Evolutionary conservation across 2,329 filamentous ascomycete species (phyloP), one percentile per base, ranked within the genome.

Genomic region (Penicillium sp.): DNA sequence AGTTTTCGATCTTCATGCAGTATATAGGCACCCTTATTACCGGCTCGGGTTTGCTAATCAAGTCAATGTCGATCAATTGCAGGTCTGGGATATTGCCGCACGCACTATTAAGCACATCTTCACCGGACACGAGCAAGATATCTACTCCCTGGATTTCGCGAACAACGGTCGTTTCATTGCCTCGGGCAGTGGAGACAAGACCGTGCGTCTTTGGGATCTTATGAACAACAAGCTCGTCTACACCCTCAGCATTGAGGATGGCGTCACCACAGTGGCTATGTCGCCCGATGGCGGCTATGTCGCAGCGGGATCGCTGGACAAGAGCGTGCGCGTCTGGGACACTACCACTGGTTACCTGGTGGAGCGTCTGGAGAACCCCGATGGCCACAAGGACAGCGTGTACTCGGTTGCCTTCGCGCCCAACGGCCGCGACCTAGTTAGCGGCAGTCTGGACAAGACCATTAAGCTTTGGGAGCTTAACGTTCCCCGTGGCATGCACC

Each of bases 381-480:
- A 95, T 60, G 94, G 94, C 11, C 94, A 97, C 80, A 96, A 96
- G 76, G 94, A 99, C 60, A 95, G 90, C 65, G 94, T 97, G 19
- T 97, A 97, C 75, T 93, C 89, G 11, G 94, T 99, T 19, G 93
- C 94, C 0, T 99, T 99, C 75, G 92, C 92, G 13, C 94, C 94
- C 24, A 93, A 90, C 66, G 93, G 93, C 58, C 90, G 92, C 67
- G 91, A 96, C 63, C 87, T 99, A 36, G 93, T 97, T 69, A 95
- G 90, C 67, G 94, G 94, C 60, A 95, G 90, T 82, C 79, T 97
- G 65, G 94, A 99, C 74, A 96, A 96, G 82, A 97, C 93, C 0
- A 97, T 97, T 81, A 96, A 97, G 81, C 96, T 97, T 89, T 99
- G 94, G 92, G 92, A 97, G 79, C 83, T 99, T 47, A 87, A 84